phyloP scores from a whole-genome alignment of 192 early-diverging fungal genomes.

The Backusella sp. region DNA sequence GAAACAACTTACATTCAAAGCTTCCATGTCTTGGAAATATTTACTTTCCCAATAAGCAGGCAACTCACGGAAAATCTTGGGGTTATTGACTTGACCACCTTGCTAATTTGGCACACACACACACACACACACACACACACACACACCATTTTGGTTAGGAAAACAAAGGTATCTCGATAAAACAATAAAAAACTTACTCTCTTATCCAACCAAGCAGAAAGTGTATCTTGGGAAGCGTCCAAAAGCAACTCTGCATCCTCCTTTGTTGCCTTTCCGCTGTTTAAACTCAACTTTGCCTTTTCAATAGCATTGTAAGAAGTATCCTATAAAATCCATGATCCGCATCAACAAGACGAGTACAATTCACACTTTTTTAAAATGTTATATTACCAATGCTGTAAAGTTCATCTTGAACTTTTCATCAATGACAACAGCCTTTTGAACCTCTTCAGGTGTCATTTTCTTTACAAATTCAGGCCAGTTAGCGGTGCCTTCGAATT shows the following conservation, averaged over 20 bases:
- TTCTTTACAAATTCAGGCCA: constrained; percentile 59
- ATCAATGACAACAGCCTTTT: constrained; percentile 37
- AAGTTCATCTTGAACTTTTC: constrained; percentile 78
- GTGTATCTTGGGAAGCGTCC: constrained; percentile 49
- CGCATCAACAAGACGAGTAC: too few species aligned
- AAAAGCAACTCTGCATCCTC: constrained; percentile 46
- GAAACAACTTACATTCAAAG: constrained; percentile 66
- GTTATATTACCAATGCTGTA: constrained; percentile 56
- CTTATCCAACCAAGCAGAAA: constrained; percentile 52
- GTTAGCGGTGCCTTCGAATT: constrained; percentile 50
- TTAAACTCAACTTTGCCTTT: constrained; percentile 43
- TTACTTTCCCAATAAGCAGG: constrained; percentile 93
- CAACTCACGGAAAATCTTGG: constrained; percentile 86
- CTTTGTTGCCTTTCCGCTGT: constrained; percentile 40
- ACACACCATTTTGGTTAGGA: neutral
- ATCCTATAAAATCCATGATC: constrained; percentile 26
- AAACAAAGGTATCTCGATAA: neutral
- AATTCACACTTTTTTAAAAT: neutral
- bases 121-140: neutral
- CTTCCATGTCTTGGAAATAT: constrained; percentile 93
- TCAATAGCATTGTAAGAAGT: constrained; percentile 39
- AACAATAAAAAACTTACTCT: constrained; percentile 35
- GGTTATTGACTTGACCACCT: constrained; percentile 77
- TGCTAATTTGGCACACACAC: constrained; percentile 28
- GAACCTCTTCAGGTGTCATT: constrained; percentile 45